Percentiles rank a stretch among this genome's conserved stretches.
Evolutionary conservation across 805 yeast species (phyloP).

Genomic region (Torulaspora gathmanii): DNA sequence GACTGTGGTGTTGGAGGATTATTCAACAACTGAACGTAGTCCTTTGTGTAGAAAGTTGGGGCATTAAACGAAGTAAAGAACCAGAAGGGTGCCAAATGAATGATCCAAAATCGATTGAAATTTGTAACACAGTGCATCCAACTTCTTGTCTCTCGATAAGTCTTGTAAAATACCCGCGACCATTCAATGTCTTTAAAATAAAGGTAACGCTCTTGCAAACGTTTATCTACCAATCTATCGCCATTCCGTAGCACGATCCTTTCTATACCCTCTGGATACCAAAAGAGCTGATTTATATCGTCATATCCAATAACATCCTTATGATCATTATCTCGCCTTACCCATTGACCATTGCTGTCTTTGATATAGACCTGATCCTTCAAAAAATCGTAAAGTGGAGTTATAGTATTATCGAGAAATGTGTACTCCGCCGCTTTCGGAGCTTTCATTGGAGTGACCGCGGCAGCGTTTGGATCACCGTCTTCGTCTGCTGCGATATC

Average conservation of each 20-base stretch:
- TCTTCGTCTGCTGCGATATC: slow-evolving; percentile 2
- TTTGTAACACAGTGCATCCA: slow-evolving; percentile 73
- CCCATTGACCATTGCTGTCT: slow-evolving; percentile 47
- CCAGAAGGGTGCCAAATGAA: slow-evolving; percentile 75
- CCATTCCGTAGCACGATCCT: slow-evolving; percentile 46
- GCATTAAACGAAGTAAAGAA: slow-evolving; percentile 65
- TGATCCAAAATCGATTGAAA: slow-evolving; percentile 75
- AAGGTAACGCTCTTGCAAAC: slow-evolving; percentile 52
- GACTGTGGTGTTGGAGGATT: slow-evolving; percentile 59
- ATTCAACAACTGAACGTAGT: slow-evolving; percentile 49
- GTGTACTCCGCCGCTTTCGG: slow-evolving; percentile 42
- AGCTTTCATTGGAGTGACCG: slow-evolving; percentile 4
- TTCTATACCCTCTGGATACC: slow-evolving; percentile 71
- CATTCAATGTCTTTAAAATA: slow-evolving; percentile 55
- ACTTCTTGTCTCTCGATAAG: slow-evolving; percentile 67
- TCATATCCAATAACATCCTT: slow-evolving; percentile 74
- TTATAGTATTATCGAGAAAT: slow-evolving; percentile 63
- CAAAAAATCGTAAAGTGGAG: slow-evolving; percentile 67
- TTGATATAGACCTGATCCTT: slow-evolving; percentile 60
- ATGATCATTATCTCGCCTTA: slow-evolving; percentile 68
- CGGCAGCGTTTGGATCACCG: neutral
- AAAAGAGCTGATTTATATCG: slow-evolving; percentile 82
- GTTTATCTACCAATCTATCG: slow-evolving; percentile 48
- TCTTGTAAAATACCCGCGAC: slow-evolving; percentile 65
- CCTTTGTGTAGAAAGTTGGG: slow-evolving; percentile 58